A percentile compares a stretch with the other conserved stretches of the same genome.
Conservation (phyloP, 1,284 basidiomycete species). For the Ustilago xerochloae region DNA sequence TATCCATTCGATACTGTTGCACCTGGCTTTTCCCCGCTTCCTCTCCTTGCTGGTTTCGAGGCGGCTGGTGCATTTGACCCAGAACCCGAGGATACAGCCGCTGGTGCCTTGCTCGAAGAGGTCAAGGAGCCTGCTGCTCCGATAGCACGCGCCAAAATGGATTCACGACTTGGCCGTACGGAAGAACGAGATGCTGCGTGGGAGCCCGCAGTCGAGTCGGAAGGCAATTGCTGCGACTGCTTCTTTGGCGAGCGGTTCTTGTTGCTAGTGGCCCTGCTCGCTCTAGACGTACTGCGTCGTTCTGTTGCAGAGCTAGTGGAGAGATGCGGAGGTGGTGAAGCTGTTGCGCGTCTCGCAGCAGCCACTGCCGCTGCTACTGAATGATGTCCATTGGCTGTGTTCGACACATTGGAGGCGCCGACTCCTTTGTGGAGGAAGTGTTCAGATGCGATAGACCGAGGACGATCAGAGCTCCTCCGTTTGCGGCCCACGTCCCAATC, state of each 20-base stretch:
- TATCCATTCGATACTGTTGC: not conserved
- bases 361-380: slow-evolving; percentile 1
- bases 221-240: slow-evolving; percentile 5
- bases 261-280: not conserved
- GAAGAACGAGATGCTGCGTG: slow-evolving; percentile 1
- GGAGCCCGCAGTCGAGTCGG: slow-evolving; percentile 12
- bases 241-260: slow-evolving; percentile 22
- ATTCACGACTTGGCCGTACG: slow-evolving; percentile 14
- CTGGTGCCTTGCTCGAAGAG: slow-evolving; percentile 3
- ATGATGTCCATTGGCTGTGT: not conserved
- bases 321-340: slow-evolving; percentile 15
- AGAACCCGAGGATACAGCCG: not conserved
- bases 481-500: slow-evolving; percentile 53
- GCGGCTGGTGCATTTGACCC: not conserved
- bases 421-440: slow-evolving; percentile 6
- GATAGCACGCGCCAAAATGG: slow-evolving; percentile 25
- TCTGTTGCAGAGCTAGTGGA: not conserved
- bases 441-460: slow-evolving; percentile 17
- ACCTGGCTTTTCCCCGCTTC: slow-evolving; percentile 6
- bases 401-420: not conserved
- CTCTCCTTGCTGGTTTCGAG: slow-evolving; percentile 1
- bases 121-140: slow-evolving; percentile 13
- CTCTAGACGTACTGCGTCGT: slow-evolving; percentile 14
- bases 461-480: slow-evolving; percentile 30
- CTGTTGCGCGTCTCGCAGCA: slow-evolving; percentile 7